Percentiles rank a stretch among this genome's conserved stretches.
Evolutionary conservation across 176 grass and related monocot species (phyloP).

Genomic region (Zizania latifolia): DNA sequence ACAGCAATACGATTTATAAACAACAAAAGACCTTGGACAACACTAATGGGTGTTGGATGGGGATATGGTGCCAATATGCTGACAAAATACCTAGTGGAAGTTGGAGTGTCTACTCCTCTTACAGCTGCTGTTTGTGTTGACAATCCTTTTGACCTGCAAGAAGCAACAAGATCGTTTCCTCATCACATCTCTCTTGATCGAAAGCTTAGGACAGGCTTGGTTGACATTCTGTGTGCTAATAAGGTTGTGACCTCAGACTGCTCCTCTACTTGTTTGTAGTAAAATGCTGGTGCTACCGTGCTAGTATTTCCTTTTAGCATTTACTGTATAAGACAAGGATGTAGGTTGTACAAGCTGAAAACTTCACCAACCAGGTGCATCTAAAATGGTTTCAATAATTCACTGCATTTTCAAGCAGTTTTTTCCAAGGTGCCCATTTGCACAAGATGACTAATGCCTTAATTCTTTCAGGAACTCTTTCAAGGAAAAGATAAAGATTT

Average conservation of each 20-base stretch:
- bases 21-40: constrained; percentile 71
- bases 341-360: constrained; percentile 2
- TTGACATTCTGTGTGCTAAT: constrained; percentile 79
- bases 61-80: constrained; percentile 96
- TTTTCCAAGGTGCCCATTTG: constrained; percentile 12
- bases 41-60: constrained; percentile 74
- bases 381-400: constrained; percentile 15
- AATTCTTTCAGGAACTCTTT: constrained; percentile 86
- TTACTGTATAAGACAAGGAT: background rate
- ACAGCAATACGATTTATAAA: constrained; percentile 59
- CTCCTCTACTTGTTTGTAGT: constrained; percentile 6
- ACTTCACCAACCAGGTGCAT: background rate
- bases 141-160: constrained; percentile 83
- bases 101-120: constrained; percentile 82
- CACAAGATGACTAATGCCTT: constrained; percentile 2
- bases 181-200: constrained; percentile 58
- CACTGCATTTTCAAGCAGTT: background rate
- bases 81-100: constrained; percentile 85
- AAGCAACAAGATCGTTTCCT: constrained; percentile 72
- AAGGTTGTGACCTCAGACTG: constrained; percentile 50
- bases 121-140: constrained; percentile 85
- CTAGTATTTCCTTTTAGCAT: background rate
- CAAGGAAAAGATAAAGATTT: constrained; percentile 85
- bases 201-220: constrained; percentile 68
- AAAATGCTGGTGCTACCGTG: background rate